phyloP scores from a whole-genome alignment of 2,329 filamentous ascomycete species.

The Sporothrix luriei region DNA sequence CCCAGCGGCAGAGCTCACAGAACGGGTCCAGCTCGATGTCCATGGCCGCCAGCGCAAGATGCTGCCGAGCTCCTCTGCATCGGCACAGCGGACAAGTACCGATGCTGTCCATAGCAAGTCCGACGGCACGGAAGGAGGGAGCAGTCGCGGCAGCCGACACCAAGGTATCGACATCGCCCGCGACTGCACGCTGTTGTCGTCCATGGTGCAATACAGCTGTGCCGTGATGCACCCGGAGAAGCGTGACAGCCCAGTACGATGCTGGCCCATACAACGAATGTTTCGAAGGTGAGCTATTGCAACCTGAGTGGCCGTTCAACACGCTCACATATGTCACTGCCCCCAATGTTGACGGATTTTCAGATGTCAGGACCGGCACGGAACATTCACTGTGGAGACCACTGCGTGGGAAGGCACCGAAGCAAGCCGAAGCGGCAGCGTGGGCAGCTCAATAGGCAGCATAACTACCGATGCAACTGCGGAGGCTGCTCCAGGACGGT shows the following conservation, averaged over 20 bases:
- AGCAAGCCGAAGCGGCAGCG: not conserved
- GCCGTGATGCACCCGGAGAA: conserved; percentile 53
- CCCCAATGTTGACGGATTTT: not conserved
- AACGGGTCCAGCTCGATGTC: conserved; percentile 52
- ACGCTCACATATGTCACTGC: not conserved
- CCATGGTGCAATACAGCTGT: conserved; percentile 64
- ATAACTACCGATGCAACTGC: not conserved
- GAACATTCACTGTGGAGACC: conserved; percentile 63
- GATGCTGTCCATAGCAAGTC: not conserved
- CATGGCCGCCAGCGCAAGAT: conserved; percentile 58
- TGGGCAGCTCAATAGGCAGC: too few species aligned
- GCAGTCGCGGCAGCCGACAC: not conserved
- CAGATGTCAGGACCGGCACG: conserved; percentile 62
- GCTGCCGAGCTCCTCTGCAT: conserved; percentile 31
- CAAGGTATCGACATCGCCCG: conserved; percentile 52
- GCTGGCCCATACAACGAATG: conserved; percentile 60
- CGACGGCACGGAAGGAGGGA: not conserved
- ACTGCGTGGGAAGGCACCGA: conserved; percentile 60
- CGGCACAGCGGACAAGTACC: not conserved
- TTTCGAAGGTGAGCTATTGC: conserved; percentile 58
- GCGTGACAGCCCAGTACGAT: conserved; percentile 54
- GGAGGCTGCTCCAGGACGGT: not conserved
- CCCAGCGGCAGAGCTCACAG: conserved; percentile 54
- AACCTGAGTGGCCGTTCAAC: not conserved
- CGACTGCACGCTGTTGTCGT: conserved; percentile 57